These are phyloP conservation scores for Saposhnikovia divaricata DNA, from an alignment of 129 eudicot genomes.

Conservation along the genomic window DNA sequence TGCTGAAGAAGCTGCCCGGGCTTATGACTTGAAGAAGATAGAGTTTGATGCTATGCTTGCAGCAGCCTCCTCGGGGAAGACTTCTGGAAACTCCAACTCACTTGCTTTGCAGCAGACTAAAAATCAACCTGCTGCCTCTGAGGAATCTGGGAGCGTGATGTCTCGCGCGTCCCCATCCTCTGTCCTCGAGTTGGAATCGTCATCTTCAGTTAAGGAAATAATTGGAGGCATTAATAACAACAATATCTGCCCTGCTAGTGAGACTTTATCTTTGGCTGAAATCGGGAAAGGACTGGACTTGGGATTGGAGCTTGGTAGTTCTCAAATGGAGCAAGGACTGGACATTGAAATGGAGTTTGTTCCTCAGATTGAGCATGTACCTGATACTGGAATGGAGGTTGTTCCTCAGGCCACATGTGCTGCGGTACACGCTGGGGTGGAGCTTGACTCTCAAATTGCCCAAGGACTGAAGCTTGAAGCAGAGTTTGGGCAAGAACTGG, in stretches of 20 bases:
- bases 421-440: slow-evolving; percentile 22
- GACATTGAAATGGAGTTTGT: slow-evolving; percentile 3
- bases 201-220: slow-evolving; percentile 9
- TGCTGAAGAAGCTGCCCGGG: slow-evolving; percentile 64
- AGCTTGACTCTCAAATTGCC: slow-evolving; percentile 13
- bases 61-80: slow-evolving; percentile 13
- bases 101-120: slow-evolving; percentile 16
- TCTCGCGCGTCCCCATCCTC: slow-evolving; percentile 58
- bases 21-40: slow-evolving; percentile 40
- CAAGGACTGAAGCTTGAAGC: slow-evolving; percentile 34
- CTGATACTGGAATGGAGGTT: slow-evolving; percentile 20
- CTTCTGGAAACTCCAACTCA: slow-evolving; percentile 5
- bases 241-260: slow-evolving; percentile 13
- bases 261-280: slow-evolving; percentile 19
- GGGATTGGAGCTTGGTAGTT: background rate
- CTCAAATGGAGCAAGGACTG: background rate
- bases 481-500: slow-evolving; percentile 20
- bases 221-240: background rate
- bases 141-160: slow-evolving; percentile 36
- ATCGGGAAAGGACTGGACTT: slow-evolving; percentile 12
- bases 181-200: slow-evolving; percentile 41
- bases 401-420: background rate
- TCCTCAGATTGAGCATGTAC: slow-evolving; percentile 25
- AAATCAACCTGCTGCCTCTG: slow-evolving; percentile 27
- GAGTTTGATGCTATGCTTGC: slow-evolving; percentile 49